Conservation (phyloP, 2,329 filamentous ascomycete species). For the Colletotrichum sp. region DNA sequence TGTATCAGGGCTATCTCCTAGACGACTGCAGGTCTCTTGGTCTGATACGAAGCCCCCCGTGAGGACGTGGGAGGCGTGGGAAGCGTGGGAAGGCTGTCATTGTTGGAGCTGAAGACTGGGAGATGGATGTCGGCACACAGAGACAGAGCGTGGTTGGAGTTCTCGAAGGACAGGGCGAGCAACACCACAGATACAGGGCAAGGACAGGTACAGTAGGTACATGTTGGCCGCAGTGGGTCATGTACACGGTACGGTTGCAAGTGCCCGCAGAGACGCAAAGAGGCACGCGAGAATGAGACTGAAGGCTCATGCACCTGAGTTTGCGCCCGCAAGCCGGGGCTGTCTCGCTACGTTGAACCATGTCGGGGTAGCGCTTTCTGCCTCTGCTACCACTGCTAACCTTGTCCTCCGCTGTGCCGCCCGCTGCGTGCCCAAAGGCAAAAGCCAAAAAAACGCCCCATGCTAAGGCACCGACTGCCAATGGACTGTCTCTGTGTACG, state of each 20-base stretch:
- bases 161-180: not conserved
- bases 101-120: not conserved
- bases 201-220: not conserved
- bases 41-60: not conserved
- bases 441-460: slow-evolving; percentile 19
- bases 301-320: slow-evolving; percentile 11
- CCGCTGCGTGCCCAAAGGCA: slow-evolving; percentile 13
- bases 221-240: not conserved
- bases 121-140: not conserved
- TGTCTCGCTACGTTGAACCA: slow-evolving; percentile 9
- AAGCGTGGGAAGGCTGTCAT: not conserved
- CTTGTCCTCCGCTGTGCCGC: slow-evolving; percentile 16
- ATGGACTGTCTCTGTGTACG: not conserved
- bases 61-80: not conserved
- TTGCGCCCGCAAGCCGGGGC: slow-evolving; percentile 15
- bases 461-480: not conserved
- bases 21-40: not conserved
- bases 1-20: not conserved
- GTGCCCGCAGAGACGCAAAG: not conserved
- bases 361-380: not conserved
- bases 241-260: not conserved
- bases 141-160: not conserved
- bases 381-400: slow-evolving; percentile 5
- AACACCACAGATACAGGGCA: not conserved
- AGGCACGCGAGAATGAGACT: slow-evolving; percentile 12